Base-by-base conservation (phyloP, 148 eudicot genomes). In the Heliamphora exappendiculata region DNA sequence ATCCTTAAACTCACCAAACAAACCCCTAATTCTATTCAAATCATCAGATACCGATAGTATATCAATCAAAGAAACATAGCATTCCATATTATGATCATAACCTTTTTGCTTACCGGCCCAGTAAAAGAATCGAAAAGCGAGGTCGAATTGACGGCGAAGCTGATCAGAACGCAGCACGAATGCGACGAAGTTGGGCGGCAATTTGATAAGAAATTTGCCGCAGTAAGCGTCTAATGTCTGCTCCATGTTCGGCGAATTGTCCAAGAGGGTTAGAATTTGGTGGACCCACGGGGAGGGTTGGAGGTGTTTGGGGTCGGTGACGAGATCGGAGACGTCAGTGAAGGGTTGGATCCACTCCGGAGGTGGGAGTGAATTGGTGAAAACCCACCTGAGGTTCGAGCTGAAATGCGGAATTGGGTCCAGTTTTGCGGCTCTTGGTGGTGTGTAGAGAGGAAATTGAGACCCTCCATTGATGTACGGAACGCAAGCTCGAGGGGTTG, bases 261-360 rank as follows among this genome's bases (percentile, higher is more conserved):
- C 84, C 26, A 94, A 83, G 54, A 92, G 79, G 10, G 78, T 77
- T 74, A 88, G 74, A 49, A 95, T 85, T 67, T 90, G 90, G 64
- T 84, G 64, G 1, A 92, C 91, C 97, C 97, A 95, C 12, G 91
- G 85, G 16, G 98, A 95, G 67, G 87, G 88, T 31, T 88, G 84
- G 74, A 81, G 88, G 66, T 86, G 42, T 60, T 82, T 81, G 44
- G 84, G 76, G 77, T 76, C 73, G n/a, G 85, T 77, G 76, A 86
- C 79, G 87, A 95, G 82, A 77, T 88, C 91, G 22, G 98, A 95
- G 55, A 86, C 77, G 80, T 89, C 90, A n/a, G 66, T 74, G 83
- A 86, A 85, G 53, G 99, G 97, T 68, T 92, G 91, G 33, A 95
- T 82, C 99, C 99, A 95, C 78, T 95, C 98, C 22, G 90, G 93